Evolutionary conservation across 768 basidiomycete species (phyloP).

Genomic region (Lactifluus rugatus): DNA sequence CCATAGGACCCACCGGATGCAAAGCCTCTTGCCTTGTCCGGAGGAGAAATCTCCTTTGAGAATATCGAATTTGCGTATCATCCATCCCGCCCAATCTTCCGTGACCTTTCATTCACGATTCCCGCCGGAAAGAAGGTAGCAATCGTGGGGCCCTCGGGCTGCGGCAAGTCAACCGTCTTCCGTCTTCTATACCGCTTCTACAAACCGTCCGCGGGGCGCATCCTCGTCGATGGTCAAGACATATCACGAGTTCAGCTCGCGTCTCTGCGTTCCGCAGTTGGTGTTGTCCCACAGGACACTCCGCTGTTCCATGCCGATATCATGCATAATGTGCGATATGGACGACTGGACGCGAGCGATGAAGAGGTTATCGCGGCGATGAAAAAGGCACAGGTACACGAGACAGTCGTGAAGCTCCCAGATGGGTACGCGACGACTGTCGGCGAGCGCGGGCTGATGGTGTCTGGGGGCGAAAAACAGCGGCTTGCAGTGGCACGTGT

Average conservation of each 20-base stretch:
- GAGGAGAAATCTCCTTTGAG: constrained; percentile 87
- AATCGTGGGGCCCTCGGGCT: constrained; percentile 94
- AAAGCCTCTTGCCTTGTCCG: constrained; percentile 54
- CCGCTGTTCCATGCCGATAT: constrained; percentile 95
- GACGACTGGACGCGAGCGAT: constrained; percentile 75
- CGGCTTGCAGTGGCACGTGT: constrained; percentile 88
- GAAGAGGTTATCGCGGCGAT: constrained; percentile 83
- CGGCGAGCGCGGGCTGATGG: constrained; percentile 95
- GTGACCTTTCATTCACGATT: constrained; percentile 75
- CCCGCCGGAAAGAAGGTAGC: constrained; percentile 97
- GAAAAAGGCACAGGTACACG: constrained; percentile 77
- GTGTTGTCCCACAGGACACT: constrained; percentile 97
- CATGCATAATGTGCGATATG: constrained; percentile 93
- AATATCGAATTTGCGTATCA: constrained; percentile 90
- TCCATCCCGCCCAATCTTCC: constrained; percentile 86
- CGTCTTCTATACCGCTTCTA: constrained; percentile 93
- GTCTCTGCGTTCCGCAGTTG: constrained; percentile 65
- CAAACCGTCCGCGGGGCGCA: constrained; percentile 69
- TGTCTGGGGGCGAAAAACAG: constrained; percentile 98
- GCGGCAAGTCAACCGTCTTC: constrained; percentile 96
- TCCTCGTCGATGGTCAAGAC: constrained; percentile 83
- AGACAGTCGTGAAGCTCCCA: constrained; percentile 69
- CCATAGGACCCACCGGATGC: constrained; percentile 60
- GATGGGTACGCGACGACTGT: constrained; percentile 86
- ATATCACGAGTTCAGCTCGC: constrained; percentile 61